Conservation (phyloP, 768 basidiomycete genomes). For the Rubroboletus pulcherrimus region DNA sequence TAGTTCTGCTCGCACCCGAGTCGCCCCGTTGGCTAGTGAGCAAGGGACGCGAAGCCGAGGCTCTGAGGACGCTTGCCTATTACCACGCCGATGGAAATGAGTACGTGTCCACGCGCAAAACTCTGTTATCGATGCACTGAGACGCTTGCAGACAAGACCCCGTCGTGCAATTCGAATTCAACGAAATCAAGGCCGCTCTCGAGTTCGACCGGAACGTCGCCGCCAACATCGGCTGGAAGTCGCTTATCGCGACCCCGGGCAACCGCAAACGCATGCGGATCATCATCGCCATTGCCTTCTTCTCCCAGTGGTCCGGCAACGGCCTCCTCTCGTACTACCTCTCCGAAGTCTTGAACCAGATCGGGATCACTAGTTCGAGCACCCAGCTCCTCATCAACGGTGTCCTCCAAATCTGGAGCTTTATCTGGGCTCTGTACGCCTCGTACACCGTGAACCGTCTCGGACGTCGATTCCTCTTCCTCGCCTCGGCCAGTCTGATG, state of each 20-base stretch:
- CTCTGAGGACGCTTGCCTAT: constrained; percentile 65
- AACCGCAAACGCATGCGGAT: constrained; percentile 67
- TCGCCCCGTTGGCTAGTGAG: constrained; percentile 79
- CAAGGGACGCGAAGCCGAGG: constrained; percentile 68
- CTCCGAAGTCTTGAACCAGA: constrained; percentile 58
- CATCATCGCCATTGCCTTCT: constrained; percentile 62
- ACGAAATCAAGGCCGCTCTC: constrained; percentile 80
- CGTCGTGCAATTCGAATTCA: constrained; percentile 68
- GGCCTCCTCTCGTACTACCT: constrained; percentile 75
- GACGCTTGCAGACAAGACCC: constrained; percentile 45
- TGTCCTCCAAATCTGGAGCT: constrained; percentile 46
- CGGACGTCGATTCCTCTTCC: constrained; percentile 65
- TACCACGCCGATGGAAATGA: constrained; percentile 79
- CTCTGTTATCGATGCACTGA: background rate
- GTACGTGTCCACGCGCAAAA: constrained; percentile 27
- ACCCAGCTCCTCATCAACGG: constrained; percentile 64
- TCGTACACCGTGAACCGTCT: constrained; percentile 47
- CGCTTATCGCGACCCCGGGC: constrained; percentile 61
- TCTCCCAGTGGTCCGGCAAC: constrained; percentile 77
- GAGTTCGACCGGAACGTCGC: constrained; percentile 60
- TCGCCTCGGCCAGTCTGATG: constrained; percentile 58
- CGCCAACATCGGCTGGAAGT: constrained; percentile 62
- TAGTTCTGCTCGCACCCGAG: constrained; percentile 74
- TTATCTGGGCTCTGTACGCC: constrained; percentile 12
- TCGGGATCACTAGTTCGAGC: constrained; percentile 52